phyloP scores from a whole-genome alignment of 169 alveolate genomes.

The Babesia caballi region DNA sequence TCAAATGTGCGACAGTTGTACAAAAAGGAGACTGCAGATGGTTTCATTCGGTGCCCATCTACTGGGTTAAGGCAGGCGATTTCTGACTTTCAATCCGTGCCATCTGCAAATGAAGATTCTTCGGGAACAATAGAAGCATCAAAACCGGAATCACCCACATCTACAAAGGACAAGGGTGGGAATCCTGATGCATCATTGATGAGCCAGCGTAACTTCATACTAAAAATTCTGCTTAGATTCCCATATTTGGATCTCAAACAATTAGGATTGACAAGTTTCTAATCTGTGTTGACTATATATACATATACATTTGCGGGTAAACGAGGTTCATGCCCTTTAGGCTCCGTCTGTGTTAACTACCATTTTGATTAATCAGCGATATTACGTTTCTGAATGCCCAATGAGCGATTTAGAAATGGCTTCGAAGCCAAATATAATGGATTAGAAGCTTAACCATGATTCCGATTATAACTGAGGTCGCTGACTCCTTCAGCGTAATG shows the following conservation, averaged over 20 bases:
- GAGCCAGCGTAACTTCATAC: constrained; percentile 4
- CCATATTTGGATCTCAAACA: constrained; percentile 18
- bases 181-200: background rate
- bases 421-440: constrained; percentile 24
- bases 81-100: background rate
- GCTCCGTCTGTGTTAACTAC: too few species aligned
- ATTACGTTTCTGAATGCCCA: background rate
- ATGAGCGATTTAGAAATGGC: background rate
- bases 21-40: background rate
- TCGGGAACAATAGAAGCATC: too few species aligned
- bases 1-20: background rate
- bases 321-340: too few species aligned
- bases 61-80: background rate
- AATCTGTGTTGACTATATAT: background rate
- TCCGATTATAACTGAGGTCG: background rate
- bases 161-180: background rate
- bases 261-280: background rate
- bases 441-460: constrained; percentile 19
- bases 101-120: background rate
- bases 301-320: too few species aligned
- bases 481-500: background rate
- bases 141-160: background rate
- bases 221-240: constrained; percentile 18
- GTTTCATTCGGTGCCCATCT: background rate
- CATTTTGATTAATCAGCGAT: background rate